phyloP scores from a whole-genome alignment of 1,139 yeast genomes.

The Ogataea hybrid region DNA sequence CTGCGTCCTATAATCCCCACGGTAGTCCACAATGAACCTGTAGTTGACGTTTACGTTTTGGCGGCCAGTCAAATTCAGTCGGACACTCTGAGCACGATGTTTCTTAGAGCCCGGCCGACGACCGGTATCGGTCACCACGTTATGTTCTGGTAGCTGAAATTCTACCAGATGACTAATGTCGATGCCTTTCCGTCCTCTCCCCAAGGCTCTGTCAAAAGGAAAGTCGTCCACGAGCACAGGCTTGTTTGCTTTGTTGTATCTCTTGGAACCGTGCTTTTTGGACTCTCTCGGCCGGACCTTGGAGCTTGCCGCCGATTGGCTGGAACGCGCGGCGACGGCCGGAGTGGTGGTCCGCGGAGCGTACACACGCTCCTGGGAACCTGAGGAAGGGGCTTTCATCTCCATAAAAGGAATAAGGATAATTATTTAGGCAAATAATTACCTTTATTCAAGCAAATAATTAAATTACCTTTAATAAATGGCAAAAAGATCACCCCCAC shows the following conservation, averaged over 20 bases:
- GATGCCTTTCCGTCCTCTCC: conserved; percentile 48
- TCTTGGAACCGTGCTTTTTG: conserved; percentile 5
- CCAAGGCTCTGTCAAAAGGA: conserved; percentile 34
- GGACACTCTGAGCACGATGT: conserved; percentile 18
- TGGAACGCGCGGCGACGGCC: not conserved
- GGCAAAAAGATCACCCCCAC: conserved; percentile 1
- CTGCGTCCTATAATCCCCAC: conserved; percentile 55
- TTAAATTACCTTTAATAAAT: not conserved
- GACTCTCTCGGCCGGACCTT: conserved; percentile 7
- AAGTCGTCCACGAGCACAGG: conserved; percentile 28
- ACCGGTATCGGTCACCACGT: conserved; percentile 25
- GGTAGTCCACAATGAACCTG: conserved; percentile 71
- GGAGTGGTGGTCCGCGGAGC: conserved; percentile 1
- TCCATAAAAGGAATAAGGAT: conserved; percentile 3
- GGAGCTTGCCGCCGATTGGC: not conserved
- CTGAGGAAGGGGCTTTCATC: conserved; percentile 6
- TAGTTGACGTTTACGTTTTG: conserved; percentile 82
- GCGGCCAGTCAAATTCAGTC: conserved; percentile 58
- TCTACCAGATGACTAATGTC: conserved; percentile 65
- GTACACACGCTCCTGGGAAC: conserved; percentile 3
- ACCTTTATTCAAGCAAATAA: not conserved
- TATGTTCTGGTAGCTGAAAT: conserved; percentile 52
- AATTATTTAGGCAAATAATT: not conserved
- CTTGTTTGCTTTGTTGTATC: conserved; percentile 11
- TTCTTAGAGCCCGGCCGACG: conserved; percentile 12